phyloP scores from a whole-genome alignment of 352 stramenopile species.

The Pythium vanterpoolii region DNA sequence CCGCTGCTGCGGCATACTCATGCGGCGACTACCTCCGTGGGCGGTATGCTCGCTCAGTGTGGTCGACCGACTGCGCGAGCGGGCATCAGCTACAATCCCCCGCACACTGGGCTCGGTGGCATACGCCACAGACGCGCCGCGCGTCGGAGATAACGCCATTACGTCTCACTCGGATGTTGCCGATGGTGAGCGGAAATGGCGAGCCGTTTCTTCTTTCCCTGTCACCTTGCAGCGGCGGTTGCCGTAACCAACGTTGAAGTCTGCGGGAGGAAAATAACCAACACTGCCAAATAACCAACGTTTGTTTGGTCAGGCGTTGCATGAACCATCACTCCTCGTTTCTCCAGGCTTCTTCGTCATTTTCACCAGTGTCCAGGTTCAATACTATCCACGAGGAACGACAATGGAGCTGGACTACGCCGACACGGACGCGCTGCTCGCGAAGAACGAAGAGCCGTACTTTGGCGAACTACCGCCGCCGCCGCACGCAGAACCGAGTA shows the following conservation, averaged over 20 bases:
- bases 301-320: neutral
- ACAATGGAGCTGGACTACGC: constrained; percentile 58
- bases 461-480: constrained; percentile 10
- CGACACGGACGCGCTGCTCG: constrained; percentile 57
- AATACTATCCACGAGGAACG: neutral
- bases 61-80: constrained; percentile 6
- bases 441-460: constrained; percentile 38
- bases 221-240: constrained; percentile 8
- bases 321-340: constrained; percentile 14
- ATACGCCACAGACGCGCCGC: neutral
- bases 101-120: neutral
- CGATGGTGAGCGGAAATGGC: neutral
- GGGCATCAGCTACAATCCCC: neutral
- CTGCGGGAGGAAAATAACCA: no score
- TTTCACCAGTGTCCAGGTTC: neutral
- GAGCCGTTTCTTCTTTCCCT: constrained; percentile 2
- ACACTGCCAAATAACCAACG: constrained; percentile 22
- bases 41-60: neutral
- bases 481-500: neutral
- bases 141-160: constrained; percentile 8
- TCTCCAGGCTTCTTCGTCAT: neutral
- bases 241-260: no score
- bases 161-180: neutral
- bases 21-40: neutral
- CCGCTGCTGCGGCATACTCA: constrained; percentile 17